Evolutionary conservation across 164 flowering plant species (phyloP).

Genomic region (Magnolia officinalis): DNA sequence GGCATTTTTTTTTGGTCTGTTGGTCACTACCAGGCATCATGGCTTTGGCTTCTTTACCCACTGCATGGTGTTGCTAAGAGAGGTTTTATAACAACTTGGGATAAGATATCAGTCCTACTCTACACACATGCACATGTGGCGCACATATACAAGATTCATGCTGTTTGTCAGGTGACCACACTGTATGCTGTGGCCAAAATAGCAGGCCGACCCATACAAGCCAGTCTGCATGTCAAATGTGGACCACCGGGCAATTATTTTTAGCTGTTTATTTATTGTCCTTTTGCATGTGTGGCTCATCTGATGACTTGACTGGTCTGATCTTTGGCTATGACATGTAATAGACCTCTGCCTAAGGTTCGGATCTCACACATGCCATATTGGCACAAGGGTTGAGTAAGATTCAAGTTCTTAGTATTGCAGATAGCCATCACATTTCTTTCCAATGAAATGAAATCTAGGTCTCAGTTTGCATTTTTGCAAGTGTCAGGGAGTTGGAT

Average conservation of each 20-base stretch:
- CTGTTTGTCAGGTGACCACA: not conserved
- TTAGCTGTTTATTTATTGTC: not conserved
- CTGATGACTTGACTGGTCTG: not conserved
- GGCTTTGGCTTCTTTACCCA: not conserved
- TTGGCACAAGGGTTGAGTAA: not conserved
- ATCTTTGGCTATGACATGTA: not conserved
- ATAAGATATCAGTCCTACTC: not conserved
- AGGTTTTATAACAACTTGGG: not conserved
- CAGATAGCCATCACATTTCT: not conserved
- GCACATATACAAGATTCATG: not conserved
- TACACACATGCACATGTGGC: not conserved
- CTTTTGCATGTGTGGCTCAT: not conserved
- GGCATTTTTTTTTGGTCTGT: too few species aligned
- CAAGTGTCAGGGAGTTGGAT: too few species aligned
- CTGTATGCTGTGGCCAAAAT: not conserved
- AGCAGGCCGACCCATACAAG: not conserved
- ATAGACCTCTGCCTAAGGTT: not conserved
- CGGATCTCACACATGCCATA: not conserved
- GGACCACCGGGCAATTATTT: not conserved
- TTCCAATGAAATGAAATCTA: too few species aligned
- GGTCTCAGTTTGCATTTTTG: too few species aligned
- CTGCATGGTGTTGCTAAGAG: not conserved
- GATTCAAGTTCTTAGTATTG: not conserved
- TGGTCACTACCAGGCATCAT: not conserved
- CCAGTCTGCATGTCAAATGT: not conserved